Evolutionary conservation across 2,329 filamentous ascomycete species (phyloP), one percentile per base, ranked within the genome.

Genomic region (Huntiella decipiens): DNA sequence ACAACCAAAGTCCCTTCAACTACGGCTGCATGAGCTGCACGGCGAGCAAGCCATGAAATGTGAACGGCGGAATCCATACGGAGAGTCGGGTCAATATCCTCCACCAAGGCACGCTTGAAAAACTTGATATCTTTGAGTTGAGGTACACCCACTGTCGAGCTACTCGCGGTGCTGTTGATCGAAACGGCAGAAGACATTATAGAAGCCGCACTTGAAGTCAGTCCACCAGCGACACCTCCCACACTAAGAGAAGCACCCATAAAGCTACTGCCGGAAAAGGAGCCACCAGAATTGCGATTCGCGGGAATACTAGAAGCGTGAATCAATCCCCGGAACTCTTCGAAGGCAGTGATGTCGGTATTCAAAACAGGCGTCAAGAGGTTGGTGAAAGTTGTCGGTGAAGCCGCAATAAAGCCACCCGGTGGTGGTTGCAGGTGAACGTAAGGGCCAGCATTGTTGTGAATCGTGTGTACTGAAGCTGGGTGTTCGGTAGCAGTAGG

Each of bases 31-130:
- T 94, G 62, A 4, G 96, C 86, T 4, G 80, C 82, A 48, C 91
- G 78, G 39, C 88, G 80, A 42, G 84, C 86, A 40, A 98, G 71
- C 85, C 91, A 98, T 1, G 86, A 95, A 22, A 98, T 73, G 0
- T 87, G 84, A 0, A 91, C 91, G 0, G 91, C 87, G 2, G 77
- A 72, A 59, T 98, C 91, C 3, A 98, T 72, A 37, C 91, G 78
- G 7, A 98, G 66, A 0, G 91, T 94, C 0, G 91, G 91, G 58
- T 98, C 91, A 47, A 98, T 84, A 56, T 98, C 91, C 60, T 98
- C 91, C 15, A 75, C 71, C 19, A 96, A 62, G 4, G 78, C 79
- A 40, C 91, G 78, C 64, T 96, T 96, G 65, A 88, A 98, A 58
- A 96, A 98, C 52, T 82, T 84, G 22, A 82, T 84, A 47, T 96